Conservation (phyloP, 2,329 filamentous ascomycete species). For the Fusarium pininemorale region DNA sequence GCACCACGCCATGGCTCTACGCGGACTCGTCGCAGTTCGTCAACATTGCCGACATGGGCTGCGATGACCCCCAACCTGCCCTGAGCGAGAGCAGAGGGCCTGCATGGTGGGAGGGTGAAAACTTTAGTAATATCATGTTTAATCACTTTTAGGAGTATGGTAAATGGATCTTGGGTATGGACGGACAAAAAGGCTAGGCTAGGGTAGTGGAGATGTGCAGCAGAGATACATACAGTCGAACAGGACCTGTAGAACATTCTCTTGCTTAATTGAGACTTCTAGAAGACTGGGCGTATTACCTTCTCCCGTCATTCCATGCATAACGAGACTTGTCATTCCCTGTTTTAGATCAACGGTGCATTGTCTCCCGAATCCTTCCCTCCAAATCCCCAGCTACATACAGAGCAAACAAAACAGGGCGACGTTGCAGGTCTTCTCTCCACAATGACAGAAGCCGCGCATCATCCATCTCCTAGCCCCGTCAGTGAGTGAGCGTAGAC, state of each 20-base stretch:
- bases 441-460: conserved; percentile 7
- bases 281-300: neutral
- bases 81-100: conserved; percentile 39
- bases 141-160: conserved; percentile 46
- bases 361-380: neutral
- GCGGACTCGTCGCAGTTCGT: conserved; percentile 53
- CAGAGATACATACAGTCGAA: neutral
- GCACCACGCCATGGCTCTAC: conserved; percentile 56
- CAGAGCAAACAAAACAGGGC: neutral
- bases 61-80: conserved; percentile 42
- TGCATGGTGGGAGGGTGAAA: conserved; percentile 54
- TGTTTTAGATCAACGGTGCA: neutral
- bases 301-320: conserved; percentile 18
- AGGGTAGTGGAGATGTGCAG: neutral
- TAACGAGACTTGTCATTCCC: neutral
- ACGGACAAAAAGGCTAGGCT: neutral
- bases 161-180: neutral
- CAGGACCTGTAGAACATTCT: neutral
- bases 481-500: too few relatives aligned
- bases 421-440: neutral
- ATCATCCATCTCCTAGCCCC: neutral
- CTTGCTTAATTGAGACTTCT: conserved; percentile 5
- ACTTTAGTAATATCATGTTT: conserved; percentile 52
- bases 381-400: neutral
- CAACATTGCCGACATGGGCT: conserved; percentile 50